phyloP scores from a whole-genome alignment of 352 stramenopile genomes.

The Peronospora farinosa region DNA sequence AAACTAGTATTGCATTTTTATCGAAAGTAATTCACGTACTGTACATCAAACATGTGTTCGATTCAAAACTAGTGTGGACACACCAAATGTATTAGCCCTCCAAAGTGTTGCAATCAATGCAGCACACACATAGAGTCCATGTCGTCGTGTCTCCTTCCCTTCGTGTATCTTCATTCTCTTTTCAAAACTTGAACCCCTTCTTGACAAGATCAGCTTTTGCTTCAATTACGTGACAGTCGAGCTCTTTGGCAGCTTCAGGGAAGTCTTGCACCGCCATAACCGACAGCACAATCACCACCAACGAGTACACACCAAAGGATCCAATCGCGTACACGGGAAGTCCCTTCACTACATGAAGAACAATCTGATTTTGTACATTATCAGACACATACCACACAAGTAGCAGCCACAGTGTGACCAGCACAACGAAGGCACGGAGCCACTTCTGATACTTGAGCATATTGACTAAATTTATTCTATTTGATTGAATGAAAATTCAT shows the following conservation, averaged over 20 bases:
- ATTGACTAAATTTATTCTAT: slow-evolving; percentile 8
- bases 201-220: slow-evolving; percentile 56
- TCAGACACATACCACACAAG: slow-evolving; percentile 39
- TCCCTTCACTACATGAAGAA: slow-evolving; percentile 46
- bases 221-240: slow-evolving; percentile 58
- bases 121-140: neutral
- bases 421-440: slow-evolving; percentile 38
- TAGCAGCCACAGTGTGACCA: slow-evolving; percentile 49
- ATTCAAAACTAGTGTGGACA: slow-evolving; percentile 5
- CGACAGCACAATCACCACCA: slow-evolving; percentile 55
- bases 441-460: slow-evolving; percentile 84
- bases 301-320: slow-evolving; percentile 66
- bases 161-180: neutral
- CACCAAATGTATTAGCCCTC: slow-evolving; percentile 7
- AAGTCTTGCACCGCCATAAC: slow-evolving; percentile 71
- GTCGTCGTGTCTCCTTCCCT: neutral
- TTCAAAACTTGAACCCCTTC: slow-evolving; percentile 49
- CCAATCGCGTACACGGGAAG: slow-evolving; percentile 68
- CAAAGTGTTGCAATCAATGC: neutral
- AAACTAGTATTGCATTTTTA: neutral
- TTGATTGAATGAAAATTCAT: slow-evolving; percentile 5
- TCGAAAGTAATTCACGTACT: neutral
- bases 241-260: slow-evolving; percentile 56
- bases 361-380: slow-evolving; percentile 26
- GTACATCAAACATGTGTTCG: slow-evolving; percentile 1